A percentile compares a stretch with the other conserved stretches of the same genome.
These are phyloP conservation scores for Alternaria infectoria DNA, from an alignment of 2,329 filamentous ascomycete species.

Conservation along the genomic window DNA sequence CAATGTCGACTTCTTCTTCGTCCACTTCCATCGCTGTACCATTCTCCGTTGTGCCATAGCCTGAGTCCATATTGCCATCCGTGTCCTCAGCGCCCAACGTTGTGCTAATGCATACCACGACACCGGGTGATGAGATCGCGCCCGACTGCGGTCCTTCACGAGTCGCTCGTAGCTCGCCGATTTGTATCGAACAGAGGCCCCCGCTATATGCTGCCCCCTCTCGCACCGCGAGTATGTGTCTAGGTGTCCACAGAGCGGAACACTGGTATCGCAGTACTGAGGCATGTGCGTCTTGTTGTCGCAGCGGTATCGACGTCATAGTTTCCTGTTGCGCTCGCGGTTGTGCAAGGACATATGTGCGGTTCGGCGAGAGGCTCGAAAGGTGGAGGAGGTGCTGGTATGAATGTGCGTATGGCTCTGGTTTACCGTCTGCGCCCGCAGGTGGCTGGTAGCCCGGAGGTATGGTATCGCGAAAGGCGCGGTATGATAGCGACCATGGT, in stretches of 20 bases:
- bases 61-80: conserved; percentile 5
- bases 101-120: conserved; percentile 39
- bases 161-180: conserved; percentile 35
- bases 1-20: conserved; percentile 26
- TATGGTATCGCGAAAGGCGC: conserved; percentile 40
- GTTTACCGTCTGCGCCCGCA: conserved; percentile 18
- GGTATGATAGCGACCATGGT: conserved; percentile 41
- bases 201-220: conserved; percentile 28
- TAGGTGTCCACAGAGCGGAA: conserved; percentile 36
- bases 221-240: conserved; percentile 29
- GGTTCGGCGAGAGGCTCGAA: conserved; percentile 24
- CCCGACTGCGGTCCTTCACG: conserved; percentile 26
- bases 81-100: conserved; percentile 9
- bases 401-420: conserved; percentile 25
- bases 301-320: conserved; percentile 32
- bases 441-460: conserved; percentile 23
- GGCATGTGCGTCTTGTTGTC: conserved; percentile 30
- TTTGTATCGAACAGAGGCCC: conserved; percentile 33
- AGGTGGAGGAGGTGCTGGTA: conserved; percentile 41
- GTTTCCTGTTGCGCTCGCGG: conserved; percentile 14
- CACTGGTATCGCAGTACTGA: conserved; percentile 26
- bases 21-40: not conserved
- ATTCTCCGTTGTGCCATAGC: not conserved
- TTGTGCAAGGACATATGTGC: conserved; percentile 36
- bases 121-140: conserved; percentile 28